A percentile compares a stretch with the other conserved stretches of the same genome.
These are phyloP conservation scores for Russula sp. DNA, from an alignment of 768 basidiomycete genomes.

Conservation along the genomic window DNA sequence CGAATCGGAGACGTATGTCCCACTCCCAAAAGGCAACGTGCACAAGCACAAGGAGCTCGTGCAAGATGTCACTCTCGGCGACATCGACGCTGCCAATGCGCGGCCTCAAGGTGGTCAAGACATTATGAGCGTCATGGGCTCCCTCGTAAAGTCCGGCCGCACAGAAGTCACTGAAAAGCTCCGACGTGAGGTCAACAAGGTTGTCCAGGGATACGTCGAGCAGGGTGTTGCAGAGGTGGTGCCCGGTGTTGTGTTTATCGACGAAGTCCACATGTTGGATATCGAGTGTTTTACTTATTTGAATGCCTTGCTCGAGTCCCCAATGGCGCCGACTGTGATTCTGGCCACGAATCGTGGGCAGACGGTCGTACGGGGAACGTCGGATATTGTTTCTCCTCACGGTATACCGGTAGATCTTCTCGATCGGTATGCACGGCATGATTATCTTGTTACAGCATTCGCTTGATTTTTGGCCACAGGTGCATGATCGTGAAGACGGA, in stretches of 20 bases:
- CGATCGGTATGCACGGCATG: no score
- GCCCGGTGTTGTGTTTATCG: conserved; percentile 96
- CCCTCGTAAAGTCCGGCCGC: conserved; percentile 81
- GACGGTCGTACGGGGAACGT: no score
- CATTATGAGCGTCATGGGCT: conserved; percentile 96
- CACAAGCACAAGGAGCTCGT: conserved; percentile 95
- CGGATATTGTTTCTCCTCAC: no score
- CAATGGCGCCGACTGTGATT: no score
- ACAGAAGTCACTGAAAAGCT: conserved; percentile 98
- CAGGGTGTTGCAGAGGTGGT: conserved; percentile 98
- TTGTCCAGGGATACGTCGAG: conserved; percentile 95
- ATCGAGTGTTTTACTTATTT: no score
- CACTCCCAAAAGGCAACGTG: conserved; percentile 92
- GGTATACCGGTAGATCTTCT: no score
- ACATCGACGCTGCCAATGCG: conserved; percentile 94
- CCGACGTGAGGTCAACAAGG: conserved; percentile 91
- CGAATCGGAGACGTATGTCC: conserved; percentile 97
- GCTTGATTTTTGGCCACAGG: no score
- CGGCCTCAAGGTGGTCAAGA: conserved; percentile 95
- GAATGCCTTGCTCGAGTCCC: no score
- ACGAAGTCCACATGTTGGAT: no score
- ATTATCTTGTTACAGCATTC: no score
- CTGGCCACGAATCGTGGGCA: no score
- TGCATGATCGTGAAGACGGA: no score
- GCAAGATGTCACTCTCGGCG: conserved; percentile 91